These are phyloP conservation scores for Stereocaulon alpinum DNA, from an alignment of 495 filamentous ascomycete genomes.

Conservation along the genomic window DNA sequence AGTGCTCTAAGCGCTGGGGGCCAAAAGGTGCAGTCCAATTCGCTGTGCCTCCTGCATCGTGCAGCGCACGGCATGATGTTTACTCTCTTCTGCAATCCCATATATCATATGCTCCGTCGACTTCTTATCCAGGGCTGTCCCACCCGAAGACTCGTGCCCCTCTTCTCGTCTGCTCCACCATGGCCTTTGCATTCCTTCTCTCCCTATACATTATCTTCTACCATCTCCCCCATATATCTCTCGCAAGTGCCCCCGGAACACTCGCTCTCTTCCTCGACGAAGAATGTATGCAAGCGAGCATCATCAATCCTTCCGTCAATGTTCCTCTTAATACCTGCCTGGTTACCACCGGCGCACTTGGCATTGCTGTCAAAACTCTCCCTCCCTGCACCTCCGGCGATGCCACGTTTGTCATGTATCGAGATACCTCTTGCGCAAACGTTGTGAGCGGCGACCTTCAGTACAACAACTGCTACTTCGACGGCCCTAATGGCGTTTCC, in stretches of 20 bases:
- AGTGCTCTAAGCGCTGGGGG: neutral
- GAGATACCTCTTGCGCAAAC: conserved; percentile 7
- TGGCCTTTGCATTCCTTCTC: neutral
- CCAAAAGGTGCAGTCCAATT: neutral
- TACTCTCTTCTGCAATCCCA: neutral
- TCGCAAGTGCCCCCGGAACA: neutral
- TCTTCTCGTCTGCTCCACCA: neutral
- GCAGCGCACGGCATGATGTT: neutral
- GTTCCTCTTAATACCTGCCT: conserved; percentile 7
- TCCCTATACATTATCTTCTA: neutral
- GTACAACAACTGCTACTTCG: neutral
- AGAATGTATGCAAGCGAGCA: neutral
- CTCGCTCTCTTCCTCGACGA: conserved; percentile 2
- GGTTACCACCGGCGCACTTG: neutral
- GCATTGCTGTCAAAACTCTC: neutral
- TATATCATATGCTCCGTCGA: neutral
- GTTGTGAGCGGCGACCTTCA: neutral
- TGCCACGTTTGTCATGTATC: conserved; percentile 1
- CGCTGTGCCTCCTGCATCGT: neutral
- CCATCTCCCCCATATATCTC: neutral
- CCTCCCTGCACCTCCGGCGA: conserved; percentile 4
- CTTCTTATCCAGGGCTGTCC: neutral
- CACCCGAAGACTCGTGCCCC: neutral
- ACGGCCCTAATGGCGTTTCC: neutral
- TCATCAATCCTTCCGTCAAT: conserved; percentile 3